These are phyloP conservation scores for Populus alba DNA, from an alignment of 345 rosid genomes.

Conservation along the genomic window DNA sequence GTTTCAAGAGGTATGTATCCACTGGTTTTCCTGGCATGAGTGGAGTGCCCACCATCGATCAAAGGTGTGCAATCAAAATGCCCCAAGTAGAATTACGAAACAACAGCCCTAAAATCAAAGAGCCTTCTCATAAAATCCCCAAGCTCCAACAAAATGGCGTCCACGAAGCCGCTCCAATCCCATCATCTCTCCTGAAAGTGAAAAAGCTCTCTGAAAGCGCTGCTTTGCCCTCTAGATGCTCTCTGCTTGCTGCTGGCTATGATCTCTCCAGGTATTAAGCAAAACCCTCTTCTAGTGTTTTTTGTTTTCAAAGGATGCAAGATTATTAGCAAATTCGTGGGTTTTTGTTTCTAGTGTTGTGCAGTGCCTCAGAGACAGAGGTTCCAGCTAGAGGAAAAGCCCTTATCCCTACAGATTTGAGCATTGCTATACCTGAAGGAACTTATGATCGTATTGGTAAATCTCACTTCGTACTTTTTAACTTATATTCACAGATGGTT, in stretches of 20 bases:
- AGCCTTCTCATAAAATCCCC: background rate
- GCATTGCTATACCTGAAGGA: constrained; percentile 65
- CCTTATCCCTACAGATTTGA: constrained; percentile 69
- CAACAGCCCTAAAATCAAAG: constrained; percentile 4
- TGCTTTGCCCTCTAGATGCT: no score
- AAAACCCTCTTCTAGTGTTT: background rate
- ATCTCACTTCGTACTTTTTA: background rate
- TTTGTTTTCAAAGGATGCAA: background rate
- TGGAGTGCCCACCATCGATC: no score
- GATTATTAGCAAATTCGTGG: background rate
- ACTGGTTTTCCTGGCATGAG: no score
- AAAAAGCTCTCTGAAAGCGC: no score
- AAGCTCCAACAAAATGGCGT: no score
- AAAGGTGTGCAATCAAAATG: background rate
- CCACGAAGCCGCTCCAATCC: no score
- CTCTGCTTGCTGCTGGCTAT: constrained; percentile 71
- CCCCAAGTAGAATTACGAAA: background rate
- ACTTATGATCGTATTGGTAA: constrained; percentile 76
- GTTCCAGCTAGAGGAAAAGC: constrained; percentile 88
- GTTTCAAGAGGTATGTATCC: no score
- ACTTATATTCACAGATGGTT: background rate
- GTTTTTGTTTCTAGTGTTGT: background rate
- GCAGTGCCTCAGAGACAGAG: constrained; percentile 53
- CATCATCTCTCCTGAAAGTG: no score
- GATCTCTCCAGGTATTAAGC: no score